phyloP scores from a whole-genome alignment of 2,329 filamentous ascomycete genomes.

The Phialemoniopsis sp. region DNA sequence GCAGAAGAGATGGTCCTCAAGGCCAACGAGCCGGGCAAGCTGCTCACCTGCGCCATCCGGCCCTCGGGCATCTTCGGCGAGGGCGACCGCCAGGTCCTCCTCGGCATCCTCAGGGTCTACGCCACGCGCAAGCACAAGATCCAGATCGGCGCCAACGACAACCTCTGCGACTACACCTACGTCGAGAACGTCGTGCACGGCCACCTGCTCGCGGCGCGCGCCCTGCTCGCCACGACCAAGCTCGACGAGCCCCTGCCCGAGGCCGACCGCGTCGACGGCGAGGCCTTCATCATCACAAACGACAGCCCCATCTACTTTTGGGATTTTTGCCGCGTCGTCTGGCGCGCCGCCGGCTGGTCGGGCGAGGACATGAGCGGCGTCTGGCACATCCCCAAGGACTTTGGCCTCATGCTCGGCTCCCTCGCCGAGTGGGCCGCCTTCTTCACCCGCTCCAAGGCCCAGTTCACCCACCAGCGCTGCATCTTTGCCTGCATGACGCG shows the following conservation, averaged over 20 bases:
- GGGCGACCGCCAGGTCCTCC: conserved; percentile 74
- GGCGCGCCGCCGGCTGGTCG: conserved; percentile 54
- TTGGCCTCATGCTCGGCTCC: conserved; percentile 48
- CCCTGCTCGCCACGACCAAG: conserved; percentile 61
- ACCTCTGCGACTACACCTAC: conserved; percentile 63
- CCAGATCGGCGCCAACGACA: conserved; percentile 70
- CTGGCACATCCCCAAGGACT: conserved; percentile 47
- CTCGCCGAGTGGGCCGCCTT: conserved; percentile 47
- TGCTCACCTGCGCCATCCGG: conserved; percentile 78
- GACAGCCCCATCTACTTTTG: conserved; percentile 86
- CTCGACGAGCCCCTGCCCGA: conserved; percentile 58
- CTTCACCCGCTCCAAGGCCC: conserved; percentile 47
- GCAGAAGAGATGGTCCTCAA: conserved; percentile 78
- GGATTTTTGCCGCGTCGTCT: conserved; percentile 79
- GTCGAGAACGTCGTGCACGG: conserved; percentile 66
- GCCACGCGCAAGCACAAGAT: conserved; percentile 65
- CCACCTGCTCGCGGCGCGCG: conserved; percentile 75
- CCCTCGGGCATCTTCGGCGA: conserved; percentile 90
- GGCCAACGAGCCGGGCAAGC: conserved; percentile 57
- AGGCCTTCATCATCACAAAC: conserved; percentile 89
- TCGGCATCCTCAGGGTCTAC: conserved; percentile 70
- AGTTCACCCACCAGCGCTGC: conserved; percentile 56
- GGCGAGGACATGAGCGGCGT: conserved; percentile 47
- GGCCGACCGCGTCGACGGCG: conserved; percentile 73
- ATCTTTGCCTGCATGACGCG: conserved; percentile 70